Evolutionary conservation across 1,284 basidiomycete genomes (phyloP).

Genomic region (Schizophyllum amplum): DNA sequence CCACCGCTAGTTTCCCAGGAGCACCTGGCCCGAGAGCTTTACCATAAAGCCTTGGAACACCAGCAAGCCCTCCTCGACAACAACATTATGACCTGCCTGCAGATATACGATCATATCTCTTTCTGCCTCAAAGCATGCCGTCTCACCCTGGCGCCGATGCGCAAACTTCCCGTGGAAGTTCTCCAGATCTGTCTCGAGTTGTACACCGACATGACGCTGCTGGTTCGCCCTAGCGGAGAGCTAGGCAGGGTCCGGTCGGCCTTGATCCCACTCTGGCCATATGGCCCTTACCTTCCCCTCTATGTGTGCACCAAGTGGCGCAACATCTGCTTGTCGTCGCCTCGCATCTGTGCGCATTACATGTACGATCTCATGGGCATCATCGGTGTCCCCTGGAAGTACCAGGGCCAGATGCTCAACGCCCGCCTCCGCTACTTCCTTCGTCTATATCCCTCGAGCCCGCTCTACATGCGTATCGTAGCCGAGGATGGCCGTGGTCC

Average conservation of each 20-base stretch:
- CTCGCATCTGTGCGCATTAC: not conserved
- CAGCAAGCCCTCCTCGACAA: not conserved
- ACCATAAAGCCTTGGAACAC: not conserved
- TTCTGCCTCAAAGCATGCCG: not conserved
- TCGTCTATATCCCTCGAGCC: too few relatives aligned
- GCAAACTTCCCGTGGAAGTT: not conserved
- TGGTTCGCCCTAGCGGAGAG: too few relatives aligned
- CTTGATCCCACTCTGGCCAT: not conserved
- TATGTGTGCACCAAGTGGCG: not conserved
- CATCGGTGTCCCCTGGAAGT: too few relatives aligned
- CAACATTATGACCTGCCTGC: not conserved
- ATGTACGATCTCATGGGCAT: not conserved
- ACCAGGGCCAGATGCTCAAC: too few relatives aligned
- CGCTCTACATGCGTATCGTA: too few relatives aligned
- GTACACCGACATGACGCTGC: not conserved
- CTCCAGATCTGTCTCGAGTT: not conserved
- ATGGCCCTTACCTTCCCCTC: not conserved
- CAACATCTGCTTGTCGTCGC: not conserved
- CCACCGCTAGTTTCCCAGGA: not conserved
- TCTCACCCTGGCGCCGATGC: not conserved
- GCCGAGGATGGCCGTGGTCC: too few relatives aligned
- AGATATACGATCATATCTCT: not conserved
- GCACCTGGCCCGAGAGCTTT: not conserved
- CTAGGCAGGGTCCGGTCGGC: not conserved
- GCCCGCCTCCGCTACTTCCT: too few relatives aligned